Percentiles rank a stretch among this genome's conserved stretches.
Evolutionary conservation across 768 basidiomycete genomes (phyloP).

Genomic region (Zangia roseola): DNA sequence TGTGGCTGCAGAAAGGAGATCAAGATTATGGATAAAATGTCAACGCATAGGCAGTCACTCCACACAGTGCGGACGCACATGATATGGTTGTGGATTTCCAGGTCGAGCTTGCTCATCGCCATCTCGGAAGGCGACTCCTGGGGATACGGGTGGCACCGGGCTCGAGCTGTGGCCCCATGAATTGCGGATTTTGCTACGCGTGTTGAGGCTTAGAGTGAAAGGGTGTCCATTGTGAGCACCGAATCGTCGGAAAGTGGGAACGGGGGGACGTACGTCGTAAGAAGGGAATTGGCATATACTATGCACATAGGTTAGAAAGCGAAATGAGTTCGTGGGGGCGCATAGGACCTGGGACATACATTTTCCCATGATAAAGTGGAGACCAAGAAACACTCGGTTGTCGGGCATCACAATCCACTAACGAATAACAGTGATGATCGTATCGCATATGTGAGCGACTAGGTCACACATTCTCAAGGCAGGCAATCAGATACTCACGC

Average conservation of each 20-base stretch:
- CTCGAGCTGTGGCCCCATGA: not conserved
- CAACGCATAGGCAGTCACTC: not conserved
- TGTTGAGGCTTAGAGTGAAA: constrained; percentile 17
- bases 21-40: not conserved
- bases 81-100: not conserved
- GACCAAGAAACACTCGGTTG: constrained; percentile 24
- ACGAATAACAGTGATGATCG: not conserved
- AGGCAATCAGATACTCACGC: constrained; percentile 9
- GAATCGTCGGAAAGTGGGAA: not conserved
- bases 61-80: constrained; percentile 1
- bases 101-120: not conserved
- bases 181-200: constrained; percentile 12
- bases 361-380: constrained; percentile 25
- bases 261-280: constrained; percentile 22
- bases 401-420: constrained; percentile 23
- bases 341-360: constrained; percentile 5
- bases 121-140: not conserved
- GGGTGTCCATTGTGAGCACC: not conserved
- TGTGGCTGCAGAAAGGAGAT: not conserved
- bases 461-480: not conserved
- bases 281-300: constrained; percentile 28
- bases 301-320: no score
- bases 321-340: not conserved
- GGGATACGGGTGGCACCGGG: not conserved
- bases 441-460: not conserved